Base-by-base conservation (phyloP, 768 basidiomycete species). In the Psilocybe cubensis region DNA sequence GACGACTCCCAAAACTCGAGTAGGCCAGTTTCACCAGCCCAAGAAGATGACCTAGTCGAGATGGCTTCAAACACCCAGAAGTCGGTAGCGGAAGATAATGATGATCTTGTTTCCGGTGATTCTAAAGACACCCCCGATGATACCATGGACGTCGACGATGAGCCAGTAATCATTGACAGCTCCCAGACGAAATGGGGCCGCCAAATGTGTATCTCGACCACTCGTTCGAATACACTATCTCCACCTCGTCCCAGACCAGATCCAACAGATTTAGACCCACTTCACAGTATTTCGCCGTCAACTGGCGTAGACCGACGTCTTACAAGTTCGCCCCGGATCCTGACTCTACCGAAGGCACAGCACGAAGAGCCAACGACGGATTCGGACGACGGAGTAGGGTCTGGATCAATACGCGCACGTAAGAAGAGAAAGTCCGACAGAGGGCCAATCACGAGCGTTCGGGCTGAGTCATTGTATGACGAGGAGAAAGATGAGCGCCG, bases 401-500 rank as follows among this genome's bases (percentile, higher is more conserved):
- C 25, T 14, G 54, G n/a, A 27, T n/a, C 41, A 7, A n/a, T 21
- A 27, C 56, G 50, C 23, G 70, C 71, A 20, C 65, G 64, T 58
- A 86, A 83, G 71, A 80, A 77, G 33, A 63, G 59, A 3, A 70
- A 68, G 52, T 52, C 63, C 9, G 61, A 63, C 29, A 8, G 44
- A 6, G 61, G 55, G 18, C 25, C 43, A 8, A 28, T 48, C 18
- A 12, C 48, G 9, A 40, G 35, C 31, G 31, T 7, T 14, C 31
- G n/a, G n/a, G n/a, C n/a, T 7, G 31, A 14, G 9, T 33, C 31
- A 33, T 9, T 33, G 9, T n/a, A n/a, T n/a, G n/a, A 10, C 20
- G 23, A 11, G 46, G 40, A 25, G 27, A n/a, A n/a, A 38, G n/a
- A 40, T 24, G 20, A 48, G 23, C 5, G 24, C 24, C 12, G 27